Evolutionary conservation across 192 early-diverging fungal genomes (phyloP), one percentile per base, ranked within the genome.

Genomic region (Coemansia sp.): DNA sequence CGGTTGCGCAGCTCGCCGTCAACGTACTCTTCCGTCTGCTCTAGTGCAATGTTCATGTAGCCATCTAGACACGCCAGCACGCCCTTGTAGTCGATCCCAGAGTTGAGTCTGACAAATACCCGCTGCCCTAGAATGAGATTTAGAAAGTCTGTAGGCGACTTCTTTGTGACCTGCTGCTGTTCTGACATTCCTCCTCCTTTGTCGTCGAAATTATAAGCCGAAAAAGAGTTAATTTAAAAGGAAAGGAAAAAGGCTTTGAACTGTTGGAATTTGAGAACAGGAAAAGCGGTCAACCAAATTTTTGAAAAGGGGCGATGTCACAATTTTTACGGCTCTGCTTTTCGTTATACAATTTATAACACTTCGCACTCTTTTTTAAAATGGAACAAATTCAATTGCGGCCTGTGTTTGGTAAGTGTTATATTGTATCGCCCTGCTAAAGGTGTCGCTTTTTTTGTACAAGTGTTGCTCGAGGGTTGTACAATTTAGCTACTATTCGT

Each of bases 21-120:
- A 24, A 96, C 94, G 52, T 89, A 96, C 76, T 98, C 96, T 62
- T 96, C 88, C 6, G 94, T 96, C 55, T 94, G 85, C 78, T 96
- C 96, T 68, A 98, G 57, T 12, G 93, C 96, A 81, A 98, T 95
- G 77, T 98, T 96, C 95, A 92, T 92, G 59, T 92, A 98, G 11
- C 93, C 93, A 68, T 98, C 94, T 57, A 98, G 68, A 71, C 94
- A 95, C 14, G 93, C 90, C 41, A 96, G 78, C 10, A 88, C 82
- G 19, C 96, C 96, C 80, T 85, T 84, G 77, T 98, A 98, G 56
- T 97, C 92, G 51, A 98, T 86, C 25, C 95, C 94, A 18, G 95
- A 96, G 78, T 97, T 97, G 12, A 98, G 83, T 59, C 91, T 91
- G 15, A 98, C 95, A 61, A 89, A 84, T 19, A 98, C 95, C 13